phyloP scores from a whole-genome alignment of 2,329 filamentous ascomycete species.

The Metarhizium rileyi region DNA sequence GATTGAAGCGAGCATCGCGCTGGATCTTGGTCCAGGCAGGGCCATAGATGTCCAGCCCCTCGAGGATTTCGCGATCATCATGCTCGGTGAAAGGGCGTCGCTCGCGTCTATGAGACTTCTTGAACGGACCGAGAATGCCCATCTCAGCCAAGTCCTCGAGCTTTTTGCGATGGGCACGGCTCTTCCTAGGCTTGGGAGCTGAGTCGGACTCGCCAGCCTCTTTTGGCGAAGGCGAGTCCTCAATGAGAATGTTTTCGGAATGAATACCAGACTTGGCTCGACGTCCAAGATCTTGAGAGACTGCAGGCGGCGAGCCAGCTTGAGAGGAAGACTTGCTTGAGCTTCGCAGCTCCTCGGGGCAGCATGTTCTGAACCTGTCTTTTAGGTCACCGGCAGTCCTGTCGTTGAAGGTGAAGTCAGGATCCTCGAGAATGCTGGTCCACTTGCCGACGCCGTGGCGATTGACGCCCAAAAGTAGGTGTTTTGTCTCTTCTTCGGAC shows the following conservation, averaged over 20 bases:
- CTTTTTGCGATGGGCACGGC: slow-evolving; percentile 44
- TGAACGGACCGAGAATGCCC: slow-evolving; percentile 53
- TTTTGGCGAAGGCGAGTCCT: slow-evolving; percentile 21
- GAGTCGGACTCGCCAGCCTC: slow-evolving; percentile 25
- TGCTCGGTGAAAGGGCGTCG: slow-evolving; percentile 51
- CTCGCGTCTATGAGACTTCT: slow-evolving; percentile 50
- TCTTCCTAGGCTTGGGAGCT: slow-evolving; percentile 35
- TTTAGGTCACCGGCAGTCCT: slow-evolving; percentile 55
- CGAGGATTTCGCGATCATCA: slow-evolving; percentile 52
- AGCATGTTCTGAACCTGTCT: slow-evolving; percentile 57
- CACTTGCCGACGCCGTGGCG: slow-evolving; percentile 56
- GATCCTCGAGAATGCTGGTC: slow-evolving; percentile 54
- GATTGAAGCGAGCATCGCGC: slow-evolving; percentile 45
- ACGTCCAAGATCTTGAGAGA: slow-evolving; percentile 19
- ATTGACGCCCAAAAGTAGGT: slow-evolving; percentile 50
- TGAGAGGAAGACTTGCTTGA: slow-evolving; percentile 22
- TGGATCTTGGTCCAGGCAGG: slow-evolving; percentile 59
- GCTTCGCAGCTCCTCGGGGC: slow-evolving; percentile 48
- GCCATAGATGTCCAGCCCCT: slow-evolving; percentile 49
- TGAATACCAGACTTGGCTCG: slow-evolving; percentile 39
- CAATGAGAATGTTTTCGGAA: slow-evolving; percentile 47
- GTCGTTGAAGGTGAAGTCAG: slow-evolving; percentile 49
- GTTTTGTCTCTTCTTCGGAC: slow-evolving; percentile 55
- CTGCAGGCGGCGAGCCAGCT: slow-evolving; percentile 13
- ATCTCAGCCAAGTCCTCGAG: slow-evolving; percentile 45